A percentile compares a stretch with the other conserved stretches of the same genome.
phyloP scores from a whole-genome alignment of 345 rosid genomes.

The Crucihimalaya himalaica region DNA sequence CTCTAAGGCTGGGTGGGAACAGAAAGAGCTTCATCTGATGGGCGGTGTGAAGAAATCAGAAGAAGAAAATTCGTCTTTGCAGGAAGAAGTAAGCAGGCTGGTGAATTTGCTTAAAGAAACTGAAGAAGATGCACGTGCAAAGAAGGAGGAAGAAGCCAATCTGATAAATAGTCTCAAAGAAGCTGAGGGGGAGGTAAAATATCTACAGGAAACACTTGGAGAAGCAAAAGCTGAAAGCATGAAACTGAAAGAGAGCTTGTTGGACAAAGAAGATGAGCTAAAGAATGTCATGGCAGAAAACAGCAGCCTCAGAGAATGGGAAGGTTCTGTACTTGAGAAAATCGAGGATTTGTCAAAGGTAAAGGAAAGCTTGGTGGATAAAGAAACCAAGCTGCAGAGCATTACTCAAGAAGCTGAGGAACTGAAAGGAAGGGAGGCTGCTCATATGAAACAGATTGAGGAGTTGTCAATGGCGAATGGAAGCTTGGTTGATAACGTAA shows the following conservation, averaged over 20 bases:
- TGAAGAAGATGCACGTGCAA: constrained; percentile 59
- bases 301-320: constrained; percentile 35
- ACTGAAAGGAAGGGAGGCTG: constrained; percentile 18
- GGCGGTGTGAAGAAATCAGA: constrained; percentile 57
- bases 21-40: constrained; percentile 58
- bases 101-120: constrained; percentile 59
- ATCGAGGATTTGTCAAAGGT: constrained; percentile 28
- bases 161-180: constrained; percentile 63
- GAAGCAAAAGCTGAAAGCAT: constrained; percentile 46
- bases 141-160: constrained; percentile 62
- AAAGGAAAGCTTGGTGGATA: constrained; percentile 50
- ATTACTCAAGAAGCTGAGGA: constrained; percentile 39
- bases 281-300: constrained; percentile 49
- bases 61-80: constrained; percentile 56
- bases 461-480: constrained; percentile 46
- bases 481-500: constrained; percentile 62
- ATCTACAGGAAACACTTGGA: constrained; percentile 50
- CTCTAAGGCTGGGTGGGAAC: constrained; percentile 69
- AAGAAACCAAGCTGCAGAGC: constrained; percentile 67
- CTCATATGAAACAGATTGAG: constrained; percentile 20
- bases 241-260: constrained; percentile 61
- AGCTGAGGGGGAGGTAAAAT: constrained; percentile 67
- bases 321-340: constrained; percentile 28
- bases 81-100: constrained; percentile 60
- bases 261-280: constrained; percentile 75